These are phyloP conservation scores for Ceriops decandra DNA, from an alignment of 345 rosid species.

Conservation along the genomic window DNA sequence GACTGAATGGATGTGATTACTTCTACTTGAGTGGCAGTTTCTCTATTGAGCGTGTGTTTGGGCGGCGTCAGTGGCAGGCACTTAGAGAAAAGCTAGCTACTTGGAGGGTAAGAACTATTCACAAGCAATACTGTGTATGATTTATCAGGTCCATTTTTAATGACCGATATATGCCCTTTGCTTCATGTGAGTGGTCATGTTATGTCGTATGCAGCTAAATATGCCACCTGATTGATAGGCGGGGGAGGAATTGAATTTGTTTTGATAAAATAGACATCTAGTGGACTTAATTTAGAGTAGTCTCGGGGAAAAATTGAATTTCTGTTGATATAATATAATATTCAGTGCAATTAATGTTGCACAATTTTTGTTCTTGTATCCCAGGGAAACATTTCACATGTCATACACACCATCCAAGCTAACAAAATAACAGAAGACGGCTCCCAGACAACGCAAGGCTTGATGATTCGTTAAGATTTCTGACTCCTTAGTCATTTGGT, in stretches of 20 bases:
- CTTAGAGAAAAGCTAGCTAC: constrained; percentile 65
- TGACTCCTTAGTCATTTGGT: not conserved
- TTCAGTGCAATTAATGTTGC: not conserved
- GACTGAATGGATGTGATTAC: not conserved
- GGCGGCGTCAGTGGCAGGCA: constrained; percentile 60
- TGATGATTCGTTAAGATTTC: constrained; percentile 46
- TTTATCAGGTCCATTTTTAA: not conserved
- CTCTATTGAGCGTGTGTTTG: constrained; percentile 71
- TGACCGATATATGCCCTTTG: not conserved
- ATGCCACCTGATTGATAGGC: too few species aligned
- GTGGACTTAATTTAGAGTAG: not conserved
- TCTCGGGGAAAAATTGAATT: not conserved
- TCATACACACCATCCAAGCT: constrained; percentile 78
- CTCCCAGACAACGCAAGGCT: constrained; percentile 64
- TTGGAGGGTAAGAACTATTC: constrained; percentile 60
- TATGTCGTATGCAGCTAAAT: not conserved
- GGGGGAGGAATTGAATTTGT: too few species aligned
- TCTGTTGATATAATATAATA: not conserved
- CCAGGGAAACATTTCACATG: constrained; percentile 66
- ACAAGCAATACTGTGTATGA: not conserved
- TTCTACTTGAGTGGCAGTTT: constrained; percentile 40
- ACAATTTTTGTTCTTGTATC: not conserved
- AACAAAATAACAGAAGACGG: constrained; percentile 82
- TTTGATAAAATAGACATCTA: too few species aligned
- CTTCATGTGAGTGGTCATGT: not conserved